Conservation (phyloP, 2,329 filamentous ascomycete species). For the Epichloe sylvatica region DNA sequence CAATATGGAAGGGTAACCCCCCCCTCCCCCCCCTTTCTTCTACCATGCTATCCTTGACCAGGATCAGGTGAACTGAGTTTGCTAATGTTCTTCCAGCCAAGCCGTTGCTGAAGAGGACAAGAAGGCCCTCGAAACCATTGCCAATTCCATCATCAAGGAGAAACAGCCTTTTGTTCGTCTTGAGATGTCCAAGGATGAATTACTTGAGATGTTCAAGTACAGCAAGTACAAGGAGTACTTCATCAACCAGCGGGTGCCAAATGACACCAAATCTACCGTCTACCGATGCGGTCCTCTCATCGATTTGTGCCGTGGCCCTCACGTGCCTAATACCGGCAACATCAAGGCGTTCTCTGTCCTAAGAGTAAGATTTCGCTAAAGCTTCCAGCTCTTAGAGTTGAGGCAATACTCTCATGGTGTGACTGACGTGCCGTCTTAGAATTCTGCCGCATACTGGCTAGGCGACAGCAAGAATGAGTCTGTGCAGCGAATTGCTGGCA, state of each 20-base stretch:
- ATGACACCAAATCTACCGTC: conserved; percentile 83
- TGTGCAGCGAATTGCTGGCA: conserved; percentile 88
- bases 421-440: conserved; percentile 36
- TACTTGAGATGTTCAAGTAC: conserved; percentile 89
- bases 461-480: conserved; percentile 90
- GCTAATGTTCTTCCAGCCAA: conserved; percentile 41
- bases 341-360: conserved; percentile 93
- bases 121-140: conserved; percentile 69
- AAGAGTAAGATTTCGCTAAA: conserved; percentile 35
- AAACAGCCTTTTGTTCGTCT: conserved; percentile 91
- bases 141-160: conserved; percentile 80
- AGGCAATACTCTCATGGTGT: background rate
- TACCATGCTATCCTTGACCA: background rate
- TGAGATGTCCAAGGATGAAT: conserved; percentile 75
- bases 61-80: background rate
- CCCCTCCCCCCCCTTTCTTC: background rate
- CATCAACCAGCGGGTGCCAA: conserved; percentile 56
- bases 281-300: conserved; percentile 90
- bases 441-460: conserved; percentile 64
- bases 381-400: background rate
- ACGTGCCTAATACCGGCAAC: conserved; percentile 80
- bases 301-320: conserved; percentile 87
- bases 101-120: conserved; percentile 66
- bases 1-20: conserved; percentile 24
- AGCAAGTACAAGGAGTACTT: conserved; percentile 99